Evolutionary conservation across 2,329 filamentous ascomycete species (phyloP), one percentile per base, ranked within the genome.

Genomic region (Cucurbitaria berberidis): DNA sequence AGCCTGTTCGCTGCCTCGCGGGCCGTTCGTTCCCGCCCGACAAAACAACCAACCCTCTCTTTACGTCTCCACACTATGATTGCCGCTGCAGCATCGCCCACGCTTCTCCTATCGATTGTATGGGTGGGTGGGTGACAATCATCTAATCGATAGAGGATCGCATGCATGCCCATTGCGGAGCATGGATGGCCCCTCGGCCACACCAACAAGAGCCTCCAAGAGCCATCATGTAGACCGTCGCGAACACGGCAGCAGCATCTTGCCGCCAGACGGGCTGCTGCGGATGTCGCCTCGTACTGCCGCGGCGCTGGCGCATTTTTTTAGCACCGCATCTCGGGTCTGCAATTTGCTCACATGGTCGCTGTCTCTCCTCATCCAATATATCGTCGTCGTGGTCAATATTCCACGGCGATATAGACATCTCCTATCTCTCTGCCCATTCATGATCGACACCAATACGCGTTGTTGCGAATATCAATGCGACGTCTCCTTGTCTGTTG

Each of bases 11-110:
- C 51, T 56, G 40, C 53, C 51, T 51, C 59, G 51, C 61, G 60
- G 60, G 48, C 60, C 56, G 59, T 49, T 52, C 30, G 30, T 34
- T 34, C 30, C 30, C 30, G 30, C 51, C 57, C 48, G 51, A 39
- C 44, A 60, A 48, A 56, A 59, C 49, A 59, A 53, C 60, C 58
- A 61, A 49, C 57, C n/a, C n/a, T n/a, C 49, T 44, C 49, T 21
- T 67, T 66, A 62, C 48, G 55, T 68, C 67, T 70, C 68, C 68
- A 62, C 69, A 69, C 63, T 66, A 66, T 70, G 62, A 66, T 69
- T 64, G 59, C 40, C 54, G 55, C 42, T 63, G 60, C 55, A 59
- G 60, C 55, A 59, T 52, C 59, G 42, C 46, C 46, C 44, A 29
- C 51, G 52, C 57, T 52, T 59, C 38, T 50, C 51, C 52, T 60